Evolutionary conservation across 371 early-diverging fungal genomes (phyloP).

Genomic region (Mortierella sp.): DNA sequence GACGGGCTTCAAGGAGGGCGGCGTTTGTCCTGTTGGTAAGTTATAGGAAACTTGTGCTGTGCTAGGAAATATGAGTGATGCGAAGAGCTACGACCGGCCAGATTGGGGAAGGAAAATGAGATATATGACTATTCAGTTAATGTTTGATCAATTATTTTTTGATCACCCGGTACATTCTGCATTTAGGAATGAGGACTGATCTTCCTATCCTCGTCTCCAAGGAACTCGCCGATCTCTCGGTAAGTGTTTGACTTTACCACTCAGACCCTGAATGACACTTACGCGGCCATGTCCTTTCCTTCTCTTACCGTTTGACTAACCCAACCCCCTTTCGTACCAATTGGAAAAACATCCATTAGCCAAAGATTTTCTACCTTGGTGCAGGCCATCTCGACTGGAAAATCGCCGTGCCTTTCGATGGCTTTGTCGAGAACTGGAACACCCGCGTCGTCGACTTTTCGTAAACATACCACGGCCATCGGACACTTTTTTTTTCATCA

Average conservation of each 20-base stretch:
- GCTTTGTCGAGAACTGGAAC: slow-evolving; percentile 67
- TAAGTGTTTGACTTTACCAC: slow-evolving; percentile 5
- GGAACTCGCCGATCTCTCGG: slow-evolving; percentile 43
- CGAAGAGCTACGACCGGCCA: neutral
- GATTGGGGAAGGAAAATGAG: neutral
- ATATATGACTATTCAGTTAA: neutral
- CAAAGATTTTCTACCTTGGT: slow-evolving; percentile 86
- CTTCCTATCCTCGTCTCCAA: slow-evolving; percentile 44
- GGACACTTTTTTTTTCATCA: too few relatives aligned
- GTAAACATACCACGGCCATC: neutral
- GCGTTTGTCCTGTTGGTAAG: slow-evolving; percentile 55
- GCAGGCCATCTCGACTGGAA: slow-evolving; percentile 95
- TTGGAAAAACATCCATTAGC: slow-evolving; percentile 57
- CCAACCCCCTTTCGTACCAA: neutral
- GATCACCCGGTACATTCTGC: neutral
- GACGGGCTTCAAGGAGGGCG: slow-evolving; percentile 34
- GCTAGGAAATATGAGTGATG: neutral
- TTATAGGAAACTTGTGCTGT: slow-evolving; percentile 2
- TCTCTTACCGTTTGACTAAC: neutral
- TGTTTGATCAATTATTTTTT: neutral
- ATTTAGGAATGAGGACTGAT: slow-evolving; percentile 43
- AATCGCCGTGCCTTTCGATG: slow-evolving; percentile 76
- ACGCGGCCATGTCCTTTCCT: too few relatives aligned
- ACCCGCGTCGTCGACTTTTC: slow-evolving; percentile 44
- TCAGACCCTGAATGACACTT: neutral